Conservation (phyloP, 202 grass and related monocot species). For the Zizania palustris region DNA sequence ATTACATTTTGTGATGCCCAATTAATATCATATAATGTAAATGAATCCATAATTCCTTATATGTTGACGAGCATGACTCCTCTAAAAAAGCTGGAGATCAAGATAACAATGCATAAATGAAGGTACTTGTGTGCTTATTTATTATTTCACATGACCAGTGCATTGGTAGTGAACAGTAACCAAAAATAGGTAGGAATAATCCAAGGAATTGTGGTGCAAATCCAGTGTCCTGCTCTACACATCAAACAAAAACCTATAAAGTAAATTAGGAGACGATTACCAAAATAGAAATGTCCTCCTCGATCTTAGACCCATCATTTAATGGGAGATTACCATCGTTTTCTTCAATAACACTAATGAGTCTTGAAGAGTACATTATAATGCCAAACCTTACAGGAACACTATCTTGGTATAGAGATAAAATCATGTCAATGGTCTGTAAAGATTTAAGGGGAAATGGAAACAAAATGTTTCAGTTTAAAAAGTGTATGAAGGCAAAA, state of each 20-base stretch:
- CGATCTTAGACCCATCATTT: slow-evolving; percentile 46
- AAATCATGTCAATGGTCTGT: slow-evolving; percentile 82
- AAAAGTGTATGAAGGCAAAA: slow-evolving; percentile 14
- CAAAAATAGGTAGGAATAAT: slow-evolving; percentile 12
- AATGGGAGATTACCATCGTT: slow-evolving; percentile 56
- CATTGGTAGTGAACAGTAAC: slow-evolving; percentile 2
- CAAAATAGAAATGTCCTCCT: slow-evolving; percentile 75
- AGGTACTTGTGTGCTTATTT: not conserved
- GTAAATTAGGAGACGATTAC: slow-evolving; percentile 51
- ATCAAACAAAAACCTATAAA: slow-evolving; percentile 40
- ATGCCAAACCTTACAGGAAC: slow-evolving; percentile 91
- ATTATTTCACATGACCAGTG: slow-evolving; percentile 4
- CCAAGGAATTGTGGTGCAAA: slow-evolving; percentile 23
- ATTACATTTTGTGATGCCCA: not conserved
- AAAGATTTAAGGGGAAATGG: slow-evolving; percentile 48
- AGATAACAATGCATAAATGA: slow-evolving; percentile 1
- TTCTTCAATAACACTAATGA: slow-evolving; percentile 68
- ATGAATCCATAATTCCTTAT: not conserved
- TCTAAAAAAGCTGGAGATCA: not conserved
- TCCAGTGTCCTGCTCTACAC: slow-evolving; percentile 25
- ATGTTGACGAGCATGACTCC: slow-evolving; percentile 1
- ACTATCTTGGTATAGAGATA: slow-evolving; percentile 82
- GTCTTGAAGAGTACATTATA: slow-evolving; percentile 84
- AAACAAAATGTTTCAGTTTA: slow-evolving; percentile 33
- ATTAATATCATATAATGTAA: slow-evolving; percentile 20